Evolutionary conservation across 1,284 basidiomycete species (phyloP).

Genomic region (Rhodotorula glutinis): DNA sequence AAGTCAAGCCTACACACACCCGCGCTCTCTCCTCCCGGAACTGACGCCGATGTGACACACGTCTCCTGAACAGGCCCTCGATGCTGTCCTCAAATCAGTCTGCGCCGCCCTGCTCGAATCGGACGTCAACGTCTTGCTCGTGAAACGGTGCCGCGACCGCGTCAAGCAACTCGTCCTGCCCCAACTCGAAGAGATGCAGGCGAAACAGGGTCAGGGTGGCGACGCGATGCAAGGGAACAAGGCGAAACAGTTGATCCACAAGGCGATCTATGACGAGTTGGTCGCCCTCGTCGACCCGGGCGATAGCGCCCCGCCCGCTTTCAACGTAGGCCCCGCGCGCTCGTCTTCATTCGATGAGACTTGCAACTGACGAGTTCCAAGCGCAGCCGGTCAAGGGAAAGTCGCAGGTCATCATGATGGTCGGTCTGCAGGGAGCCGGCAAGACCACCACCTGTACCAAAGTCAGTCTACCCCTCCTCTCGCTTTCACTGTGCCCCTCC

Average conservation of each 20-base stretch:
- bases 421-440: conserved; percentile 94
- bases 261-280: conserved; percentile 95
- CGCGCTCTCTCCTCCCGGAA: conserved; percentile 5
- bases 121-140: conserved; percentile 97
- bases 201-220: conserved; percentile 52
- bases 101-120: conserved; percentile 90
- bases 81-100: conserved; percentile 90
- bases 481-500: background rate
- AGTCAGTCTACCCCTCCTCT: conserved; percentile 34
- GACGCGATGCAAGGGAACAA: conserved; percentile 66
- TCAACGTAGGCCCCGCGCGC: conserved; percentile 37
- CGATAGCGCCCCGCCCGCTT: conserved; percentile 10
- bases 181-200: conserved; percentile 67
- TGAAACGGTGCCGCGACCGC: conserved; percentile 78
- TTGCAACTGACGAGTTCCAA: background rate
- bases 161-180: conserved; percentile 84
- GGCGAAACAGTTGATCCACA: conserved; percentile 77
- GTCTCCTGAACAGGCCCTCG: conserved; percentile 66
- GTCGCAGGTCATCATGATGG: conserved; percentile 94
- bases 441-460: conserved; percentile 99
- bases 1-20: too few species aligned
- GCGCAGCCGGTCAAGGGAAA: conserved; percentile 90
- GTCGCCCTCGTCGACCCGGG: conserved; percentile 82
- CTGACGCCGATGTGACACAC: conserved; percentile 14
- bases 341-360: conserved; percentile 11